Evolutionary conservation across 1,139 yeast genomes (phyloP), one percentile per base, ranked within the genome.

Genomic region (Geotrichum candidum): DNA sequence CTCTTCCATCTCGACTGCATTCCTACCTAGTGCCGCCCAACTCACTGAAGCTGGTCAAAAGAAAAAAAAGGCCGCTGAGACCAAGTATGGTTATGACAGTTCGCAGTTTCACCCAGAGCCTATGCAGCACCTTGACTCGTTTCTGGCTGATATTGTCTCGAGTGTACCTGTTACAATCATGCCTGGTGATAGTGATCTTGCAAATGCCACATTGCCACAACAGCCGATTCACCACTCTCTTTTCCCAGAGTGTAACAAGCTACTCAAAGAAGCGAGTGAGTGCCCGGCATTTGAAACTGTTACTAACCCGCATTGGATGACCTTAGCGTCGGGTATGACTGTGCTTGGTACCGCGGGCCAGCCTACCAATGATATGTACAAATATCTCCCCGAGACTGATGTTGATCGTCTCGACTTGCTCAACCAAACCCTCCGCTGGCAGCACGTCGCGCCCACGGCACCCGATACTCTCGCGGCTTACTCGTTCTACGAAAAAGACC

Each of bases 391-490:
- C 11, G 74, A 75, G 5, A 75, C 67, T 33, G 64, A 67, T 62
- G 61, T 68, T 31, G 73, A 74, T 61, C 65, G 86, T 59, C 67
- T 84, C 18, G 80, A 82, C 29, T 77, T 90, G 67, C 81, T 91
- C 78, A 88, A 86, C 67, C 80, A 85, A 7, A 87, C 89, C 1
- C 73, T 95, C 51, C 76, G 79, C 60, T 94, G 97, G 96, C 94
- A 90, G 68, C 90, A 90, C 68, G 78, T 90, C 50, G 87, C 90
- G 0, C 99, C 99, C 1, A 91, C 98, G 0, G 96, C 97, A 0
- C 99, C 99, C 0, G 99, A 94, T 70, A 95, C 99, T 0, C 76
- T 94, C 59, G 64, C 89, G 78, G 87, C 96, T 66, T 91, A 90
- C 68, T 98, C 99, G 0, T 92, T 81, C 70, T 81, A 83, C n/a